Percentiles rank a stretch among this genome's conserved stretches.
Evolutionary conservation across 1,284 basidiomycete genomes (phyloP).

Genomic region (Pyrrhoderma lamaoense): DNA sequence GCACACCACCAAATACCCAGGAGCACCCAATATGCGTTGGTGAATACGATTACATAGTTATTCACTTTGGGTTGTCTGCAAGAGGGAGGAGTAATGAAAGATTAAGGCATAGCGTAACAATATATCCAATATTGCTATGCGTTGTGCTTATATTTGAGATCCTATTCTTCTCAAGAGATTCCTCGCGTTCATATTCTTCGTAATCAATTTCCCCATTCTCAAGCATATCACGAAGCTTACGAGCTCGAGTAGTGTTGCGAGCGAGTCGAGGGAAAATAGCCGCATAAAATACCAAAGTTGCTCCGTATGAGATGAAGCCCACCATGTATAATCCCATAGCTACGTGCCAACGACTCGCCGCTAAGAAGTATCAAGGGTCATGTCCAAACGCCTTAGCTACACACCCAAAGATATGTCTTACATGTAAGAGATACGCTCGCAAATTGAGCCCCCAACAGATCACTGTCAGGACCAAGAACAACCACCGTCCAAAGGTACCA

Average conservation of each 20-base stretch:
- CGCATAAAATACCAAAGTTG: conserved; percentile 76
- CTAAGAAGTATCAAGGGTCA: no score
- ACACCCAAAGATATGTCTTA: no score
- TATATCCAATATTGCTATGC: conserved; percentile 72
- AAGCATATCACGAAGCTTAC: conserved; percentile 49
- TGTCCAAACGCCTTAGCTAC: no score
- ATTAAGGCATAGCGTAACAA: conserved; percentile 59
- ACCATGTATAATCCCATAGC: conserved; percentile 80
- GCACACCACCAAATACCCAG: conserved; percentile 77
- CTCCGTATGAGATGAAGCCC: conserved; percentile 70
- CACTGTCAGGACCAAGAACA: conserved; percentile 62
- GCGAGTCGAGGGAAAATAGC: conserved; percentile 79
- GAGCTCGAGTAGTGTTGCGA: conserved; percentile 66
- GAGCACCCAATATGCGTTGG: conserved; percentile 68
- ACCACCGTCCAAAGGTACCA: conserved; percentile 70
- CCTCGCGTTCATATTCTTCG: conserved; percentile 67
- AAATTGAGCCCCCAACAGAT: conserved; percentile 79
- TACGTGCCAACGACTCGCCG: conserved; percentile 61
- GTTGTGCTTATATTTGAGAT: conserved; percentile 81
- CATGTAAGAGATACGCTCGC: conserved; percentile 66
- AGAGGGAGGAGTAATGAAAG: conserved; percentile 69
- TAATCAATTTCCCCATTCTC: conserved; percentile 49
- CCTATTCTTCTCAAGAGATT: conserved; percentile 76
- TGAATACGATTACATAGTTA: conserved; percentile 60
- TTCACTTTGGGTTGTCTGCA: conserved; percentile 59